phyloP scores from a whole-genome alignment of 257 asterid species.

The Mitragyna speciosa region DNA sequence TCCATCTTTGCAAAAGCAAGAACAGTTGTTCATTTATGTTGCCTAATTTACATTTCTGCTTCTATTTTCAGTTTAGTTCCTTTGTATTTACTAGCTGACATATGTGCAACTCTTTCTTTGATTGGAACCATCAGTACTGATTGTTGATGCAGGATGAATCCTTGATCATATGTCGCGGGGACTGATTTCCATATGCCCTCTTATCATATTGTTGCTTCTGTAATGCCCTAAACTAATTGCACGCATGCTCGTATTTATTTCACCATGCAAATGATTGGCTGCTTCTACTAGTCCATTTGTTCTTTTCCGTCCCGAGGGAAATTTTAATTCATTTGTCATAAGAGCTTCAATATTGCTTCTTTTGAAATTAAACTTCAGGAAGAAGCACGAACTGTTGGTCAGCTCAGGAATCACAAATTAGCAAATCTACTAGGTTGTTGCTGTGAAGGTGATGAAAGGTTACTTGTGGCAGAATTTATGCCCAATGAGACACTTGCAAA shows the following conservation, averaged over 20 bases:
- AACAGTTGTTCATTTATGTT: neutral
- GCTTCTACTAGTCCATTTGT: neutral
- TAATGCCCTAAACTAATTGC: neutral
- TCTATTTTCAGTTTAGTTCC: neutral
- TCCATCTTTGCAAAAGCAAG: slow-evolving; percentile 3
- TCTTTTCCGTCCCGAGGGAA: neutral
- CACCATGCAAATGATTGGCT: neutral
- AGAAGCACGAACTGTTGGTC: slow-evolving; percentile 94
- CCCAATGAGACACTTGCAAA: slow-evolving; percentile 95
- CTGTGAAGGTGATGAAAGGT: slow-evolving; percentile 95
- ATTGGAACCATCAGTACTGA: neutral
- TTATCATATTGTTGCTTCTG: neutral
- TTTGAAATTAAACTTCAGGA: slow-evolving; percentile 47
- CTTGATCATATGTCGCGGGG: neutral
- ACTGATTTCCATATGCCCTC: neutral
- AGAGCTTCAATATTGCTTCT: slow-evolving; percentile 7
- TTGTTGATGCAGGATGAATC: neutral
- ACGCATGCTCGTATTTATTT: slow-evolving; percentile 4
- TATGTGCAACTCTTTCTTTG: neutral
- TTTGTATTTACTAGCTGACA: slow-evolving; percentile 10
- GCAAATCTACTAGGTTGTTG: slow-evolving; percentile 95
- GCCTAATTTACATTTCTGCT: neutral
- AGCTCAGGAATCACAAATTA: slow-evolving; percentile 69
- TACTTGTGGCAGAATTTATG: slow-evolving; percentile 94
- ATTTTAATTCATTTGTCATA: slow-evolving; percentile 3